These are phyloP conservation scores for Pleurotus ostreatus DNA, from an alignment of 768 basidiomycete species.

Conservation along the genomic window DNA sequence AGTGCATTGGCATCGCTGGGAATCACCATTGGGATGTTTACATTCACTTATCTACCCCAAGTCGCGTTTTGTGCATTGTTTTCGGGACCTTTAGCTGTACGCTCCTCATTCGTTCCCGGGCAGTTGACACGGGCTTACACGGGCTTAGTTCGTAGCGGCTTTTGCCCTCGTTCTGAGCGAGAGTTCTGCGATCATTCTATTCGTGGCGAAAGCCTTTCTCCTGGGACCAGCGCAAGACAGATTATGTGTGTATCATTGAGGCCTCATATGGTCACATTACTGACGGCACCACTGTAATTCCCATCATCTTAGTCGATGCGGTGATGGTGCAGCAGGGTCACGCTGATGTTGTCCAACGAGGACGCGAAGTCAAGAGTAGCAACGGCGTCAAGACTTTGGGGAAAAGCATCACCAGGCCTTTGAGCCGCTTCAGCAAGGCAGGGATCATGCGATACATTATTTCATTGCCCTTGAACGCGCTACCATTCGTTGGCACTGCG, in stretches of 20 bases:
- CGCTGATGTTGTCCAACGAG: constrained; percentile 25
- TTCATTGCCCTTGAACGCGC: constrained; percentile 62
- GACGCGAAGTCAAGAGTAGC: constrained; percentile 27
- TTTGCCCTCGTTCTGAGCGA: constrained; percentile 40
- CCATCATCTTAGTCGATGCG: constrained; percentile 26
- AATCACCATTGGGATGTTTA: constrained; percentile 43
- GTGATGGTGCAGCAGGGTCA: constrained; percentile 32
- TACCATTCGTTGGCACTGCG: constrained; percentile 63
- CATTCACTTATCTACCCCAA: constrained; percentile 64
- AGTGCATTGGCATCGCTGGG: constrained; percentile 31
- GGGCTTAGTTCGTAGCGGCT: constrained; percentile 39
- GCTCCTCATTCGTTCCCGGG: not conserved
- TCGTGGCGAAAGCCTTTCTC: constrained; percentile 33
- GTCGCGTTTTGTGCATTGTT: constrained; percentile 59
- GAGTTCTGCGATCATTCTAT: constrained; percentile 32
- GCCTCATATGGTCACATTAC: not conserved
- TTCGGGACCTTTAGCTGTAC: constrained; percentile 53
- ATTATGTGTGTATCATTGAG: constrained; percentile 26
- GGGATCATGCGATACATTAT: constrained; percentile 55
- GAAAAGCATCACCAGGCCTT: constrained; percentile 43
- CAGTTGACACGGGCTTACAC: not conserved
- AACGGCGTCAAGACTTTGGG: constrained; percentile 41
- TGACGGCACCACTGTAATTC: not conserved
- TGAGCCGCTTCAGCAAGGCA: constrained; percentile 38
- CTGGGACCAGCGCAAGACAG: constrained; percentile 30